Conservation (phyloP, 345 rosid species). For the Aquilaria sinensis region DNA sequence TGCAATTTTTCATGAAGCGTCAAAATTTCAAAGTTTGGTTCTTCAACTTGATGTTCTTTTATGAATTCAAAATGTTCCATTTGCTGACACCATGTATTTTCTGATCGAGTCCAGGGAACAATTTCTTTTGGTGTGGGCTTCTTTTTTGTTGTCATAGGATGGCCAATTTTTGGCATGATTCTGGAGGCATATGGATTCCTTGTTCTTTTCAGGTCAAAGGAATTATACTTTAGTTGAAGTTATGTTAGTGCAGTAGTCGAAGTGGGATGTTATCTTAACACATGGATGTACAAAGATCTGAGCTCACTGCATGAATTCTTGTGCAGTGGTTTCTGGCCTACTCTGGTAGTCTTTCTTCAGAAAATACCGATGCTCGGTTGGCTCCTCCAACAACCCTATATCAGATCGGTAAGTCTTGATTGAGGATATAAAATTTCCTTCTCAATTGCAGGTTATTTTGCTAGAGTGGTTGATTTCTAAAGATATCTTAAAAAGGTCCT, state of each 20-base stretch:
- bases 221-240: too few species aligned
- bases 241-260: too few species aligned
- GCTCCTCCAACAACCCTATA: constrained; percentile 73
- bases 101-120: constrained; percentile 58
- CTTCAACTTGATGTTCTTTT: too few species aligned
- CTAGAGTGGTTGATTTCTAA: constrained; percentile 13
- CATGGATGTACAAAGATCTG: not conserved
- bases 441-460: too few species aligned
- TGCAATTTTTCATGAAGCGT: constrained; percentile 87
- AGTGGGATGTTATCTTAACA: not conserved
- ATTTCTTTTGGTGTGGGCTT: constrained; percentile 87
- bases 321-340: constrained; percentile 97
- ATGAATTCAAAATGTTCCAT: too few species aligned
- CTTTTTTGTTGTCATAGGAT: constrained; percentile 81
- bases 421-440: too few species aligned
- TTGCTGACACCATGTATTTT: not conserved
- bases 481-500: too few species aligned
- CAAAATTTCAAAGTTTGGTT: constrained; percentile 67
- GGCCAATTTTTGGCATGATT: constrained; percentile 92
- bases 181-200: constrained; percentile 84
- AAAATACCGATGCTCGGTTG: constrained; percentile 96
- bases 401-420: constrained; percentile 54
- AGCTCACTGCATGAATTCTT: not conserved
- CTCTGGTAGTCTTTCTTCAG: constrained; percentile 78
- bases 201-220: constrained; percentile 76